These are phyloP conservation scores for Lepiota venenata DNA, from an alignment of 768 basidiomycete species.

Conservation along the genomic window DNA sequence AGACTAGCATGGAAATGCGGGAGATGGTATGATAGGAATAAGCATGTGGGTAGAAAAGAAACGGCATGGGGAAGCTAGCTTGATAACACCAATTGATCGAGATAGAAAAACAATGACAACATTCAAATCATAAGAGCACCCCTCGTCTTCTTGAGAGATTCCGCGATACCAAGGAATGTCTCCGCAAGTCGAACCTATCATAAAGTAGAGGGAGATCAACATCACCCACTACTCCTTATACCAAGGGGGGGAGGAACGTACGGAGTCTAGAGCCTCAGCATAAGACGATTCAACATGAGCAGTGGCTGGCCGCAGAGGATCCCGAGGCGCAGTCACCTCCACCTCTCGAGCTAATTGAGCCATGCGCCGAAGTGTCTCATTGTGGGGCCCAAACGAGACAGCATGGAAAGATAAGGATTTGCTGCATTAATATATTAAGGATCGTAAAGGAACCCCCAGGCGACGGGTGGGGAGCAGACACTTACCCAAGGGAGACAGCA, in stretches of 20 bases:
- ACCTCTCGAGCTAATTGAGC: constrained; percentile 45
- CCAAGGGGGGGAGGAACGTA: constrained; percentile 16
- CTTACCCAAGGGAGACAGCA: constrained; percentile 41
- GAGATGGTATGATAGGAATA: too few relatives aligned
- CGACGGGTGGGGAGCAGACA: background rate
- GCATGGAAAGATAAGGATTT: constrained; percentile 56
- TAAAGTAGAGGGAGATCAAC: background rate
- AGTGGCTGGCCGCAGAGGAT: constrained; percentile 9
- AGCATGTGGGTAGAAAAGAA: too few relatives aligned
- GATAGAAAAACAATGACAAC: background rate
- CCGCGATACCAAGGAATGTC: constrained; percentile 56
- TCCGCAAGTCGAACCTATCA: constrained; percentile 49
- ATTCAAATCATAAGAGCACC: constrained; percentile 37
- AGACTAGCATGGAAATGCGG: too few relatives aligned
- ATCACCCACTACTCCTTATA: background rate
- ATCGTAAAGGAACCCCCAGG: background rate
- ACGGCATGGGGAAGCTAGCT: too few relatives aligned
- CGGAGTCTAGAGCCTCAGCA: constrained; percentile 48
- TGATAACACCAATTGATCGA: too few relatives aligned
- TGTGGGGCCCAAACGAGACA: constrained; percentile 47
- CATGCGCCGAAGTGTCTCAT: constrained; percentile 42
- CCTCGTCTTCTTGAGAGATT: constrained; percentile 54
- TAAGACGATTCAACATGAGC: constrained; percentile 39
- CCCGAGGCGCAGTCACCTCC: constrained; percentile 36
- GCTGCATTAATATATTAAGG: constrained; percentile 23